Conservation (phyloP, 257 asterid genomes). For the Lavandula angustifolia region DNA sequence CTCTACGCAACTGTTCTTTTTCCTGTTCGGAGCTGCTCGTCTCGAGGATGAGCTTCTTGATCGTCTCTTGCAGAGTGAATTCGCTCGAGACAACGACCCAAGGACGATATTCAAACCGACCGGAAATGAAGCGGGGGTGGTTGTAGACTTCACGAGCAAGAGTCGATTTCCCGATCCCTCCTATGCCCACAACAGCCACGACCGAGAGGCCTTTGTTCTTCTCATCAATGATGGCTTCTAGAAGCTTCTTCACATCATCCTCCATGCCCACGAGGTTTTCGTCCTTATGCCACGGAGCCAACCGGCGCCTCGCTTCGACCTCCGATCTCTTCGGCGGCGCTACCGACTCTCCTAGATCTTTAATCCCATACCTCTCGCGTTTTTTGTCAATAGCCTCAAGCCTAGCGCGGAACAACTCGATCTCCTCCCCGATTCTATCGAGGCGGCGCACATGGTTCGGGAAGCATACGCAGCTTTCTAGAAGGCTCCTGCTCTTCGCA, state of each 20-base stretch:
- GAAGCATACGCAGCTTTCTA: neutral
- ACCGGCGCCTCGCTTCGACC: neutral
- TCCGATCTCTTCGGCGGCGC: neutral
- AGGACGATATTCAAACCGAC: slow-evolving; percentile 1
- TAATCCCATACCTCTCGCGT: slow-evolving; percentile 23
- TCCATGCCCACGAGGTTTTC: slow-evolving; percentile 28
- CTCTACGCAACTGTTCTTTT: neutral
- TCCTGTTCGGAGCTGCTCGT: neutral
- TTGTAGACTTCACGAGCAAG: slow-evolving; percentile 28
- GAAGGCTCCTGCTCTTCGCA: neutral
- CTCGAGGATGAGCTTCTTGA: slow-evolving; percentile 25
- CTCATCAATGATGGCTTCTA: slow-evolving; percentile 8
- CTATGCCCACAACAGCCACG: slow-evolving; percentile 22
- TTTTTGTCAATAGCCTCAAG: neutral
- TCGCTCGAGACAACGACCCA: slow-evolving; percentile 30
- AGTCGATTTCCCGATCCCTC: slow-evolving; percentile 19
- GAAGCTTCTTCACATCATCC: slow-evolving; percentile 5
- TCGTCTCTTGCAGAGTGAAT: slow-evolving; percentile 7
- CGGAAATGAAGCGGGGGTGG: neutral
- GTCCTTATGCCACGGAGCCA: neutral
- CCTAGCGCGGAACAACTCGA: slow-evolving; percentile 3
- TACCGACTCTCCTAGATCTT: neutral
- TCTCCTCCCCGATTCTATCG: slow-evolving; percentile 12
- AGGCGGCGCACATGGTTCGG: slow-evolving; percentile 3
- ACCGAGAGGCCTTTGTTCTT: neutral